A percentile compares a stretch with the other conserved stretches of the same genome.
Conservation (phyloP, 1,139 yeast species). For the Pneumocystis jirovecii region DNA sequence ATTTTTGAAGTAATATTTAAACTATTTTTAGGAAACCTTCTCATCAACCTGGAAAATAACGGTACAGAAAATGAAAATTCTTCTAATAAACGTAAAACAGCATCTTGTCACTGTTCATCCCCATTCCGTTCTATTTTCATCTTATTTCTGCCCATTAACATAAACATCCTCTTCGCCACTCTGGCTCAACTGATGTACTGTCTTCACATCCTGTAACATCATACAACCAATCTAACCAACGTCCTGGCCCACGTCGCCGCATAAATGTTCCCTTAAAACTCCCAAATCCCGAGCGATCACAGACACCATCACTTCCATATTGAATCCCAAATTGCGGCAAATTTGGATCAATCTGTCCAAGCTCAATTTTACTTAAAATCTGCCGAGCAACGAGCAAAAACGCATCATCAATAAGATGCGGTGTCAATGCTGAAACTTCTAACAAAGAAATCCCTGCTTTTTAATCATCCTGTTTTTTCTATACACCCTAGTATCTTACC, state of each 20-base stretch:
- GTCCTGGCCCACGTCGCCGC: not conserved
- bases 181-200: not conserved
- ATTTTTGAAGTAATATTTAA: not conserved
- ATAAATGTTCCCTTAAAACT: not conserved
- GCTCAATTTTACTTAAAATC: constrained; percentile 31
- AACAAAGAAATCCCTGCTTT: constrained; percentile 25
- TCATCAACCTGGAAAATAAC: no score
- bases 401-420: constrained; percentile 46
- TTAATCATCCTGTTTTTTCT: constrained; percentile 20
- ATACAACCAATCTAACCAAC: not conserved
- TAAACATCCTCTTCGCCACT: not conserved
- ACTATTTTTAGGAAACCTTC: no score
- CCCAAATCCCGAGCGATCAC: not conserved
- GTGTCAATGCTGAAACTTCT: constrained; percentile 38
- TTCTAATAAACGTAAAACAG: not conserved
- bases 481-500: not conserved
- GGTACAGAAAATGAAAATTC: not conserved
- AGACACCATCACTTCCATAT: constrained; percentile 26
- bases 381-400: constrained; percentile 33
- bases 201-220: not conserved
- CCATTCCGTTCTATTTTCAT: not conserved
- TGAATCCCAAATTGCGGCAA: constrained; percentile 32
- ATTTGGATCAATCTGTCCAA: constrained; percentile 33
- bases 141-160: not conserved
- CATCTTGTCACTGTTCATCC: no score